phyloP scores from a whole-genome alignment of 202 grass and related monocot species.

The Digitaria exilis region DNA sequence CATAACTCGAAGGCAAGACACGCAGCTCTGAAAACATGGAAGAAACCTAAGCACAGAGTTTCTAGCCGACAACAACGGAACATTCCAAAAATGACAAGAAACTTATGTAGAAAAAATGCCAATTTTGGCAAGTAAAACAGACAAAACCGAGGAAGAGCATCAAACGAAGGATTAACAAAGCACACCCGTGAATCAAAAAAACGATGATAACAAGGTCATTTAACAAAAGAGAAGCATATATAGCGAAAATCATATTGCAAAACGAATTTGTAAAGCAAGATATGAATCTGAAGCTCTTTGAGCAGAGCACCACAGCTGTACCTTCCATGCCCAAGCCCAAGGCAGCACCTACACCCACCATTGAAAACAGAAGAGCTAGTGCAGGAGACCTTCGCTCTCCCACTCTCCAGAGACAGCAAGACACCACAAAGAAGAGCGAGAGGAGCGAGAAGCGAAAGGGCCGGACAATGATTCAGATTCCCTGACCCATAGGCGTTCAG shows the following conservation, averaged over 20 bases:
- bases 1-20: conserved; percentile 1
- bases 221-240: not conserved
- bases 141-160: not conserved
- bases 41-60: not conserved
- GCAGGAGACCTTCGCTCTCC: conserved; percentile 25
- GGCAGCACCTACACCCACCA: conserved; percentile 39
- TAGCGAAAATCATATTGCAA: not conserved
- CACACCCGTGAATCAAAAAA: not conserved
- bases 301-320: conserved; percentile 74
- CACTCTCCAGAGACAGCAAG: conserved; percentile 4
- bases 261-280: conserved; percentile 6
- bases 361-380: conserved; percentile 35
- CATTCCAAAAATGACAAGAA: not conserved
- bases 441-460: conserved; percentile 18
- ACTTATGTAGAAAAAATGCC: not conserved
- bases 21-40: not conserved
- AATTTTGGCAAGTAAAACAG: not conserved
- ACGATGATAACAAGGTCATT: not conserved
- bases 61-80: not conserved
- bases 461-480: conserved; percentile 35
- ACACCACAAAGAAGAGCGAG: not conserved
- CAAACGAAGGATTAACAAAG: not conserved
- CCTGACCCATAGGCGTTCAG: conserved; percentile 28
- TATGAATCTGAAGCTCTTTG: conserved; percentile 72
- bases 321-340: conserved; percentile 57